Evolutionary conservation across 495 filamentous ascomycete genomes (phyloP).

Genomic region (Aspergillus cavernicola): DNA sequence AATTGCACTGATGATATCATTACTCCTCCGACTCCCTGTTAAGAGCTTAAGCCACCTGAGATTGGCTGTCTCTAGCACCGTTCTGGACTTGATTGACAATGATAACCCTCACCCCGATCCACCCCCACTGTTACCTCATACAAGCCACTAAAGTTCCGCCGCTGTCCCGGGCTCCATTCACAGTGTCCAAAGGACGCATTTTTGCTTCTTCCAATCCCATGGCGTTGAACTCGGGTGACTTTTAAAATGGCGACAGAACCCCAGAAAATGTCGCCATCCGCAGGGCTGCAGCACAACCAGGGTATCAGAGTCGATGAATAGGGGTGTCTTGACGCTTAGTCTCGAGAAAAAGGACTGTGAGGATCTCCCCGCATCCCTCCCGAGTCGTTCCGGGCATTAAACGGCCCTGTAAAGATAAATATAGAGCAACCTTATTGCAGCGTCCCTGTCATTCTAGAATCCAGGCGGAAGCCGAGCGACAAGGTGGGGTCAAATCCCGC

Average conservation of each 20-base stretch:
- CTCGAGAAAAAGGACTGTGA: background rate
- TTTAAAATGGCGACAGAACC: background rate
- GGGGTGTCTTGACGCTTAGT: no score
- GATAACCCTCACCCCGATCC: background rate
- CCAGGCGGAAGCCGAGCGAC: background rate
- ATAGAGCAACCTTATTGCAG: no score
- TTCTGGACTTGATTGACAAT: background rate
- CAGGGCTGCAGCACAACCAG: background rate
- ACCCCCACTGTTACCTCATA: background rate
- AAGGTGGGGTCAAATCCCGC: background rate
- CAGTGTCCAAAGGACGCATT: no score
- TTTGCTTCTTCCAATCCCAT: background rate
- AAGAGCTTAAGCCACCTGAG: background rate
- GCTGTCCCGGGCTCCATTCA: background rate
- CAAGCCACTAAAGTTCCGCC: background rate
- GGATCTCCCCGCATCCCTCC: background rate
- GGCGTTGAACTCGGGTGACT: background rate
- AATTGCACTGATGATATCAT: background rate
- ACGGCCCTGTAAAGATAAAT: background rate
- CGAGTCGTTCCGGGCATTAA: background rate
- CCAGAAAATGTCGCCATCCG: conserved; percentile 4
- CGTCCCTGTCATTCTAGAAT: conserved; percentile 1
- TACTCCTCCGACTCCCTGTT: no score
- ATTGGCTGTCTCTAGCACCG: background rate
- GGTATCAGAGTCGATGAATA: background rate